Evolutionary conservation across 2,329 filamentous ascomycete species (phyloP).

Genomic region (Fulvia fulva): DNA sequence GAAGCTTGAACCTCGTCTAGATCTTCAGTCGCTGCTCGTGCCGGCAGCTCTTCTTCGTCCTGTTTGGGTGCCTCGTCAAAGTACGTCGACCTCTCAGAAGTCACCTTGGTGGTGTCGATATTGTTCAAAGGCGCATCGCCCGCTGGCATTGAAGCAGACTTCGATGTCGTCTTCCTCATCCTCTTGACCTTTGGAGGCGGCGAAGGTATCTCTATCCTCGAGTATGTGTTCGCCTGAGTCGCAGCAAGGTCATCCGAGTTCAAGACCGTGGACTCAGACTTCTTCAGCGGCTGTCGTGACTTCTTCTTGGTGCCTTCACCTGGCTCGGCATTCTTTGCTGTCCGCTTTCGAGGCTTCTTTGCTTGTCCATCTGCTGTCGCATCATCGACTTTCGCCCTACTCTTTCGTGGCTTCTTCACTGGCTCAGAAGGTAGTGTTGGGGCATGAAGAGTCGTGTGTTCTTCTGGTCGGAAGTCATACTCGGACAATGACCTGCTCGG

Average conservation of each 20-base stretch:
- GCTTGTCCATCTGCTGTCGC: background rate
- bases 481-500: conserved; percentile 20
- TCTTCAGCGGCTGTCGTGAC: conserved; percentile 20
- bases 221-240: background rate
- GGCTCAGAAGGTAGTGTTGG: background rate
- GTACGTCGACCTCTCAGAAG: background rate
- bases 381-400: background rate
- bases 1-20: background rate
- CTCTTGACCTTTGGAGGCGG: background rate
- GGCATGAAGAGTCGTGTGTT: background rate
- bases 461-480: conserved; percentile 13
- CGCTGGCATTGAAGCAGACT: background rate
- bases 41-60: too few relatives aligned
- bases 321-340: background rate
- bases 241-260: conserved; percentile 27
- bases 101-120: background rate
- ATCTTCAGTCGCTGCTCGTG: background rate
- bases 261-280: conserved; percentile 28
- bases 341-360: conserved; percentile 11
- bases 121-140: background rate
- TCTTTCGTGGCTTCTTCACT: conserved; percentile 2
- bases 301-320: conserved; percentile 9
- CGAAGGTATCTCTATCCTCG: background rate
- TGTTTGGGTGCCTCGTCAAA: background rate
- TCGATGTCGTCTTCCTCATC: background rate